Percentiles rank a stretch among this genome's conserved stretches.
These are phyloP conservation scores for Arthroderma sp. DNA, from an alignment of 2,329 filamentous ascomycete genomes.

Conservation along the genomic window DNA sequence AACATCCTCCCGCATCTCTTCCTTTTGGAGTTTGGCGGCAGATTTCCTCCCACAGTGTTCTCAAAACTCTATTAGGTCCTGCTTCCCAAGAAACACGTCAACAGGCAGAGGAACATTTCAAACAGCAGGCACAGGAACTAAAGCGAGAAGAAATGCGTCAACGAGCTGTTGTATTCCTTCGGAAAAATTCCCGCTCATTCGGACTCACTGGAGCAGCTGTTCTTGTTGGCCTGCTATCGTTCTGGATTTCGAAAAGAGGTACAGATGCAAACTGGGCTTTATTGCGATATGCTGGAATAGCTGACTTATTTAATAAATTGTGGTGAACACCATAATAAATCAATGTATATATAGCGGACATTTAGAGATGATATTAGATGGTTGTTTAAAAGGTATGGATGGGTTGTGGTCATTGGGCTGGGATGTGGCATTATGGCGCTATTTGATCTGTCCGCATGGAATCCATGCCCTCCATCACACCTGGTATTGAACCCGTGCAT, in stretches of 20 bases:
- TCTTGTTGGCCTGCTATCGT: constrained; percentile 52
- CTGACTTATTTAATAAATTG: no score
- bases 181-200: constrained; percentile 53
- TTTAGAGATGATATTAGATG: no score
- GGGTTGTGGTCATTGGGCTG: no score
- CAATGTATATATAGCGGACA: no score
- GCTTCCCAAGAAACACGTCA: constrained; percentile 45
- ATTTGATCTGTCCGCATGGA: no score
- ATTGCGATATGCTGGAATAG: no score
- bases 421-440: no score
- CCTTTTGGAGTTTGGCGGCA: constrained; percentile 50
- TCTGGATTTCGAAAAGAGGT: constrained; percentile 47
- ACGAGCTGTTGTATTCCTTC: constrained; percentile 39
- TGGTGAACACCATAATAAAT: no score
- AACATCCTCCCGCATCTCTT: constrained; percentile 59
- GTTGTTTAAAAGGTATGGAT: no score
- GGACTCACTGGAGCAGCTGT: constrained; percentile 51
- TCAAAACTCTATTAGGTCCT: constrained; percentile 62
- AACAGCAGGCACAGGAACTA: constrained; percentile 60
- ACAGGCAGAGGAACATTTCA: constrained; percentile 56
- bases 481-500: no score
- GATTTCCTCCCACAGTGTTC: constrained; percentile 63
- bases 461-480: no score
- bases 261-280: constrained; percentile 14
- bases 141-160: constrained; percentile 48